Base-by-base conservation (phyloP, 176 grass and related monocot genomes). In the Zizania latifolia region DNA sequence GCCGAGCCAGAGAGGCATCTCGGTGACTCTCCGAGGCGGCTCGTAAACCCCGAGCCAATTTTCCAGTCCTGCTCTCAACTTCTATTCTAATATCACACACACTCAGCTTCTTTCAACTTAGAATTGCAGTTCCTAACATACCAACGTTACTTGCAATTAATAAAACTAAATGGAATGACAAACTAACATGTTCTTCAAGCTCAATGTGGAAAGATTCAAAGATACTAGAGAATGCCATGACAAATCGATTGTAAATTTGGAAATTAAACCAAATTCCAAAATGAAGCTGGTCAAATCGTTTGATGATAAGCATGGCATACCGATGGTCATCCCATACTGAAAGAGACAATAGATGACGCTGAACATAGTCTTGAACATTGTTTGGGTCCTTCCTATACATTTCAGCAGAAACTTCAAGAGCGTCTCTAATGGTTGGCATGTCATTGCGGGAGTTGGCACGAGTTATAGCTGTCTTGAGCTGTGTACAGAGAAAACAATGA, bases 351-450 rank as follows among this genome's bases (percentile, higher is more conserved):
- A 98, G 91, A 94, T 98, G 95, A 17, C 86, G 91, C 62, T 98
- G 95, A 74, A 98, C 91, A 11, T 94, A 94, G 76, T 98, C 95
- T 89, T 88, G 89, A 72, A 98, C 95, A 77, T 99, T 94, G 83
- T 99, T 99, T 62, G 95, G 87, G 63, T 99, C 95, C 65, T 99
- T 99, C 66, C 91, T 86, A 77, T 92, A 93, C 84, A 99, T 99
- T 83, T 99, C 95, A 78, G 95, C 86, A 62, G 95, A 94, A 78
- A 99, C 95, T 92, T 99, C 95, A 78, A 99, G 91, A 68, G 95
- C 91, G 79, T 99, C 95, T 89, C 89, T 94, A 84, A 99, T 87
- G 37, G 95, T 99, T 78, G 79, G 58, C 82, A 90, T 75, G 74
- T 99, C 95, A 70, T 83, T 76, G 15, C 95, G 95, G 44, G 89